phyloP scores from a whole-genome alignment of 306 rosid species.

The Crataegus laevigata region DNA sequence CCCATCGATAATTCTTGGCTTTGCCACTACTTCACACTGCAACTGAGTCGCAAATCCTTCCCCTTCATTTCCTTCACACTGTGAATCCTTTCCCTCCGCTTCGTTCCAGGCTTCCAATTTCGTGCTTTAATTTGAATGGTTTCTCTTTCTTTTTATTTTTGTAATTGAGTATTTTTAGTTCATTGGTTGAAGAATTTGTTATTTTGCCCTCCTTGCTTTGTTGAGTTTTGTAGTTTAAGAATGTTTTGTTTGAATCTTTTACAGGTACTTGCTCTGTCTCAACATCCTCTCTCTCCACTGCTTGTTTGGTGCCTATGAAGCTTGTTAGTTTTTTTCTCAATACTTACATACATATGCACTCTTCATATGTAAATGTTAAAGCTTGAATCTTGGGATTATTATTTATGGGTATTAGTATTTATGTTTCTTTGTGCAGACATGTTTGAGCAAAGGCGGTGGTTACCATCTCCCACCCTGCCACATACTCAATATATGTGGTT shows the following conservation, averaged over 20 bases:
- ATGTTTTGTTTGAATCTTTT: not conserved
- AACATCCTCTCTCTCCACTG: not conserved
- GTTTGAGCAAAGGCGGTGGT: slow-evolving; percentile 75
- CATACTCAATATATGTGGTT: slow-evolving; percentile 60
- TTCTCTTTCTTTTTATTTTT: not conserved
- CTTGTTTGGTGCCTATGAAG: not conserved
- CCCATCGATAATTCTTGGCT: too few species aligned
- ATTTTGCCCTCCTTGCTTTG: not conserved
- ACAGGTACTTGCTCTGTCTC: not conserved
- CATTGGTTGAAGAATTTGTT: not conserved
- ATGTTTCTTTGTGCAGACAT: slow-evolving; percentile 23
- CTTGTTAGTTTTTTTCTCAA: not conserved
- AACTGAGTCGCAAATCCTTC: too few species aligned
- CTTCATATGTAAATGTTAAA: not conserved
- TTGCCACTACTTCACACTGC: too few species aligned
- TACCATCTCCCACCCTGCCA: slow-evolving; percentile 79
- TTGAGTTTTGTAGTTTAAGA: not conserved
- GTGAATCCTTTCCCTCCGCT: too few species aligned
- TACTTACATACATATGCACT: not conserved
- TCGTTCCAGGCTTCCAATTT: not conserved
- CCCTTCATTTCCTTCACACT: too few species aligned
- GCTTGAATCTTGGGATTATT: not conserved
- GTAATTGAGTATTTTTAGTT: not conserved
- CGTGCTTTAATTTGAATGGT: not conserved
- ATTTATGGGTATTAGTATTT: not conserved